These are phyloP conservation scores for Oehlia diaphana DNA, from an alignment of 192 early-diverging fungal genomes.

Conservation along the genomic window DNA sequence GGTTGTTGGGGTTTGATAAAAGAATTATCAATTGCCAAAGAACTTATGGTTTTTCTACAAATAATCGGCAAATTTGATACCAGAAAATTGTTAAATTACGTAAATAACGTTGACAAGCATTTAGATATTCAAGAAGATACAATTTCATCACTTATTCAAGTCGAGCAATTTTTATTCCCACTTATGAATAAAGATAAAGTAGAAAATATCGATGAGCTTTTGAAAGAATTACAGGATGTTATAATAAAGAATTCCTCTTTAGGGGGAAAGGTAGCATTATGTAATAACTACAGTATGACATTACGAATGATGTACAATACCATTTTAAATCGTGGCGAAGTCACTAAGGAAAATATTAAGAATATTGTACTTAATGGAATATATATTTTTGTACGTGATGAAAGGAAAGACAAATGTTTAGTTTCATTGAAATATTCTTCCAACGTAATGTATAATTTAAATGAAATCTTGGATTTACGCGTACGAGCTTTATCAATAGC, in stretches of 20 bases:
- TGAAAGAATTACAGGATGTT: neutral
- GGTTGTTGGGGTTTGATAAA: conserved; percentile 15
- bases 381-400: conserved; percentile 25
- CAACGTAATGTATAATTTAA: neutral
- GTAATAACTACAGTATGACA: neutral
- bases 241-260: conserved; percentile 3
- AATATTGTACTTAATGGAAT: conserved; percentile 15
- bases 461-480: conserved; percentile 17
- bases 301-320: conserved; percentile 27
- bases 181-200: neutral
- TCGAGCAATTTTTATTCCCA: conserved; percentile 22
- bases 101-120: conserved; percentile 12
- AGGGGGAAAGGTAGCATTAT: neutral
- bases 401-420: neutral
- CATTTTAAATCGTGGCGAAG: conserved; percentile 22
- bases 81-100: neutral
- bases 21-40: conserved; percentile 8
- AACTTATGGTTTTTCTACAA: conserved; percentile 17
- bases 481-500: conserved; percentile 20
- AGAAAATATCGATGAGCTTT: neutral
- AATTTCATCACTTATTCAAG: conserved; percentile 24
- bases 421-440: too few species aligned
- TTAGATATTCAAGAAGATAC: conserved; percentile 21
- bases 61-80: neutral
- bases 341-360: conserved; percentile 28